Percentiles rank a stretch among this genome's conserved stretches.
Conservation (phyloP, 1,284 basidiomycete genomes). For the Fomitiporia mediterranea region DNA sequence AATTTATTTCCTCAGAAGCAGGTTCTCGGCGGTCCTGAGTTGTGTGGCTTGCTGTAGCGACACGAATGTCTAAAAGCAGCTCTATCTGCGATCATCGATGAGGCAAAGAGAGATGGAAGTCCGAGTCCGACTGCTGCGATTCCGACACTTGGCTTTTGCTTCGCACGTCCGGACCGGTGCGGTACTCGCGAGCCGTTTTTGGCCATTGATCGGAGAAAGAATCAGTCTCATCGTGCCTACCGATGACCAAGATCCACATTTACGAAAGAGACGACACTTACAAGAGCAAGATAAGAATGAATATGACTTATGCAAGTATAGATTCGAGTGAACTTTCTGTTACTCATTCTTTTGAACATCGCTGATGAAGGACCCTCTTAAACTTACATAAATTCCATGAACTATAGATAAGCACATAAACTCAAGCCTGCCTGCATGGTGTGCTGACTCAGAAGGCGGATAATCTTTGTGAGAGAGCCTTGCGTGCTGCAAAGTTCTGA, state of each 20-base stretch:
- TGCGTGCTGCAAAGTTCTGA: not conserved
- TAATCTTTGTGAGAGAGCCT: not conserved
- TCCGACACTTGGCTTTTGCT: not conserved
- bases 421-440: no score
- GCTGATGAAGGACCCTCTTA: not conserved
- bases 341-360: not conserved
- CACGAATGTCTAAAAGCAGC: no score
- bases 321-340: not conserved
- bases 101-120: not conserved
- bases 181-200: no score
- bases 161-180: no score
- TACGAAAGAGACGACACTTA: not conserved
- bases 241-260: not conserved
- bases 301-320: not conserved
- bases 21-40: no score
- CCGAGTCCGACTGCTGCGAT: not conserved
- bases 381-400: not conserved
- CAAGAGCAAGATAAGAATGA: not conserved
- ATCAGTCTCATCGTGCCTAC: not conserved
- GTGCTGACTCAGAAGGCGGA: no score
- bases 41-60: no score
- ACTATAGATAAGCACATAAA: not conserved
- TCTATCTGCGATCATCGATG: not conserved
- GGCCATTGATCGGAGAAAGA: no score
- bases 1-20: no score